Percentiles rank a stretch among this genome's conserved stretches.
These are phyloP conservation scores for Cicer judaicum DNA, from an alignment of 306 rosid genomes.

Conservation along the genomic window DNA sequence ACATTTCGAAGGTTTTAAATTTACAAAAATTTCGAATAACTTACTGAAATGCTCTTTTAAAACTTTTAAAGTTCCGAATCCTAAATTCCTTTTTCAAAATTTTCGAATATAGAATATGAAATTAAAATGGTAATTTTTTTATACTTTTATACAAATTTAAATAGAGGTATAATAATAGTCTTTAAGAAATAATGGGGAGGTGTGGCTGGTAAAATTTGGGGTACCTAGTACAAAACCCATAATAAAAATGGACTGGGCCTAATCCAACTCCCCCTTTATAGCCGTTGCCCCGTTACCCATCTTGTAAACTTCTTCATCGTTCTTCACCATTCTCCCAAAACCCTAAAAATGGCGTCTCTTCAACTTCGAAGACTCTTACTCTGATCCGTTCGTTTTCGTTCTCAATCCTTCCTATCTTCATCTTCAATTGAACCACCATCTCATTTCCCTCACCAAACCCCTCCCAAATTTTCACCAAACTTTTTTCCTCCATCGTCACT, in stretches of 20 bases:
- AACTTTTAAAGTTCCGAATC: too few relatives aligned
- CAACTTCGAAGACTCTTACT: constrained; percentile 64
- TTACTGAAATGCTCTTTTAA: too few relatives aligned
- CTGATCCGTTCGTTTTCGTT: constrained; percentile 46
- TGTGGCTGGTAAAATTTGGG: too few relatives aligned
- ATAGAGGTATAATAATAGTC: too few relatives aligned
- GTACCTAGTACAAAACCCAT: too few relatives aligned
- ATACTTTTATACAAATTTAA: too few relatives aligned
- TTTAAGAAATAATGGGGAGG: too few relatives aligned
- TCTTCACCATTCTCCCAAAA: not conserved
- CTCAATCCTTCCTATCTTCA: constrained; percentile 39
- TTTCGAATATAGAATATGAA: too few relatives aligned
- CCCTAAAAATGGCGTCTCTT: constrained; percentile 60
- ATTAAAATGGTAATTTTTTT: too few relatives aligned
- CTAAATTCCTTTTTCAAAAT: too few relatives aligned
- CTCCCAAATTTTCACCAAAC: constrained; percentile 28
- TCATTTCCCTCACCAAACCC: constrained; percentile 21
- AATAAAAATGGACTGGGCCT: constrained; percentile 24
- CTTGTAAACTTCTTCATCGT: not conserved
- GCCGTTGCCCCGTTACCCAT: not conserved
- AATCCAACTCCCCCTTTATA: not conserved
- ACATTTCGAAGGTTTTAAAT: too few relatives aligned
- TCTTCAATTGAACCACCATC: constrained; percentile 10
- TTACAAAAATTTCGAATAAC: too few relatives aligned
- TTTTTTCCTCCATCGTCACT: constrained; percentile 42